Evolutionary conservation across 2,329 filamentous ascomycete genomes (phyloP).

Genomic region (Ophiocordyceps unilateralis): DNA sequence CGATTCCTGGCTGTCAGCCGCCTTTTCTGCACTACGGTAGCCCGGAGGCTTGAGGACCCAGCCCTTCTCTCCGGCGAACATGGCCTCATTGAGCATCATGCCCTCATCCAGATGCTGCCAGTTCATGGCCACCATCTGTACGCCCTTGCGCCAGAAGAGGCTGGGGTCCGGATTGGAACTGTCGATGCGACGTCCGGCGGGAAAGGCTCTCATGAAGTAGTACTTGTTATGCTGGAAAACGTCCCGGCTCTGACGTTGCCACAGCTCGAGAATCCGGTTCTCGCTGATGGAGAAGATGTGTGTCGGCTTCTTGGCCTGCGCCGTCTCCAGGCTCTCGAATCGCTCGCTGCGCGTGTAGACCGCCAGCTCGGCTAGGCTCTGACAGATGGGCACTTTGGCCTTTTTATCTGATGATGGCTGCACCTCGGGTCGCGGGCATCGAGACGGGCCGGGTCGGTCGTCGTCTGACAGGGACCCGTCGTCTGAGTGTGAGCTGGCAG

Average conservation of each 20-base stretch:
- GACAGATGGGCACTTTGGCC: conserved; percentile 38
- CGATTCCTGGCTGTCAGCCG: conserved; percentile 22
- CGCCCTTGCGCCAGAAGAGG: conserved; percentile 79
- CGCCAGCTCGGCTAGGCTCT: conserved; percentile 55
- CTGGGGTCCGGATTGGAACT: conserved; percentile 94
- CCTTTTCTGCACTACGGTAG: conserved; percentile 38
- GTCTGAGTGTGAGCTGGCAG: conserved; percentile 14
- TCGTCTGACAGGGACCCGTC: conserved; percentile 26
- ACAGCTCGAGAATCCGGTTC: conserved; percentile 45
- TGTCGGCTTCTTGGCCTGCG: conserved; percentile 37
- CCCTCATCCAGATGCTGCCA: conserved; percentile 92
- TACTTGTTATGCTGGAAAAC: conserved; percentile 78
- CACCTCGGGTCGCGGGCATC: conserved; percentile 1
- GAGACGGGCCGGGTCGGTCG: conserved; percentile 12
- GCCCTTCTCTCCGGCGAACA: conserved; percentile 76
- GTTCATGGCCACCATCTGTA: conserved; percentile 96
- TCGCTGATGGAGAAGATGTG: conserved; percentile 86
- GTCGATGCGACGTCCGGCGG: conserved; percentile 57
- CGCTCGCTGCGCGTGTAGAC: conserved; percentile 78
- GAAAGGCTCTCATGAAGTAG: conserved; percentile 85
- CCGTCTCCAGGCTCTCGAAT: conserved; percentile 55
- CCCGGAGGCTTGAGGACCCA: conserved; percentile 74
- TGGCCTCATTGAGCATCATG: conserved; percentile 93
- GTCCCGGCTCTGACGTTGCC: conserved; percentile 47
- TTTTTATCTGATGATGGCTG: conserved; percentile 7